Conservation (phyloP, 2,329 filamentous ascomycete species). For the Fusarium graminum region DNA sequence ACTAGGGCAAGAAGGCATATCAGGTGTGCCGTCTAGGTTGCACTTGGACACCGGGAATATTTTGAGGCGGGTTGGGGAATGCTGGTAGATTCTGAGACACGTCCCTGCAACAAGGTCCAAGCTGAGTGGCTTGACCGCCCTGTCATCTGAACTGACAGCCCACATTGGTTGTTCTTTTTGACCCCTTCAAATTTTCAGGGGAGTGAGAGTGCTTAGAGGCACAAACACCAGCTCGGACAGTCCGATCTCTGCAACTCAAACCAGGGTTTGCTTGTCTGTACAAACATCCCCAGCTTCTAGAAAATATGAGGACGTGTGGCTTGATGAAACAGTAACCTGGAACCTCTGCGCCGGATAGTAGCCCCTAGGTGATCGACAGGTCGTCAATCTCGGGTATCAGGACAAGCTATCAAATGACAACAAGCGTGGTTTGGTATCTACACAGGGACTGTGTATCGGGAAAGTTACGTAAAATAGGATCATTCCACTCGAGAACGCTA, state of each 20-base stretch:
- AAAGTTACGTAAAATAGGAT: constrained; percentile 25
- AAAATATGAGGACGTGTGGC: constrained; percentile 32
- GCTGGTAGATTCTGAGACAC: constrained; percentile 49
- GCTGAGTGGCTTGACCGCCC: constrained; percentile 29
- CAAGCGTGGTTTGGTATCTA: constrained; percentile 21
- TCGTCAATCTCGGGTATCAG: constrained; percentile 51
- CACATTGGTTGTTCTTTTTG: constrained; percentile 30
- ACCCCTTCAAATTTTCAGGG: constrained; percentile 45
- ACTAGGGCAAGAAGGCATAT: constrained; percentile 35
- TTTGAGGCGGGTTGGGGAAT: constrained; percentile 48
- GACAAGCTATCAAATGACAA: constrained; percentile 27
- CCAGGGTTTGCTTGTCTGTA: constrained; percentile 26
- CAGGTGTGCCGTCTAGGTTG: constrained; percentile 45
- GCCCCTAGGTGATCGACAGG: constrained; percentile 47
- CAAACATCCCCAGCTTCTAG: constrained; percentile 39
- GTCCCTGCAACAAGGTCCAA: constrained; percentile 33
- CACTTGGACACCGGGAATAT: constrained; percentile 37
- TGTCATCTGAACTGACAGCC: constrained; percentile 28
- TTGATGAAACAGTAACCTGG: constrained; percentile 33
- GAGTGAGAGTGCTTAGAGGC: constrained; percentile 32
- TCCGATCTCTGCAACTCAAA: constrained; percentile 33
- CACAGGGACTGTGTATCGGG: constrained; percentile 8
- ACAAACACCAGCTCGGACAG: constrained; percentile 27
- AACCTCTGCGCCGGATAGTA: constrained; percentile 34
- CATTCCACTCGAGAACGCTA: not conserved